A percentile compares a stretch with the other conserved stretches of the same genome.
phyloP scores from a whole-genome alignment of 768 basidiomycete genomes.

The Clathrus columnatus region DNA sequence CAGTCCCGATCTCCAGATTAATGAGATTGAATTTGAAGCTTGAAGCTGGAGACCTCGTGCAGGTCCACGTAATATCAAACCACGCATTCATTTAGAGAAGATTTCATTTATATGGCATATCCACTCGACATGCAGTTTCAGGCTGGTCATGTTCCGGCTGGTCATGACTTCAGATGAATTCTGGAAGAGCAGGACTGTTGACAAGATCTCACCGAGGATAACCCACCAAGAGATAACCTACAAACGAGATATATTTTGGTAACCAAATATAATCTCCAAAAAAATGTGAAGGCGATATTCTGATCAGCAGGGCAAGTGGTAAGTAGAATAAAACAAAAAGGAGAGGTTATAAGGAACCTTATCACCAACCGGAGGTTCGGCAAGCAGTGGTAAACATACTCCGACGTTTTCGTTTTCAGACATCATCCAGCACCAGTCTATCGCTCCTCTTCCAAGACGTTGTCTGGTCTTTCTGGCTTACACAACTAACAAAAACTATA shows the following conservation, averaged over 20 bases:
- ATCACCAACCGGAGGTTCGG: constrained; percentile 8
- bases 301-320: too few species aligned
- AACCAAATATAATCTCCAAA: background rate
- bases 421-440: constrained; percentile 3
- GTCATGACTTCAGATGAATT: background rate
- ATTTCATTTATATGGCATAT: background rate
- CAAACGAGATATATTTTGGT: background rate
- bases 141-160: background rate
- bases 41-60: too few species aligned
- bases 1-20: too few species aligned
- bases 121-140: background rate
- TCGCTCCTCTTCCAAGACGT: background rate
- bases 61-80: too few species aligned
- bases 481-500: background rate
- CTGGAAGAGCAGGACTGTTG: background rate
- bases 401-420: constrained; percentile 10
- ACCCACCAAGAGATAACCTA: background rate
- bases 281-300: too few species aligned
- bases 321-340: background rate
- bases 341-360: constrained; percentile 3
- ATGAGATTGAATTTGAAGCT: too few species aligned
- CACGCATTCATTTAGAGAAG: background rate
- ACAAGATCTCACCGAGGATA: background rate
- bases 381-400: constrained; percentile 1
- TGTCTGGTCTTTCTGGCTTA: background rate